Percentiles rank a stretch among this genome's conserved stretches.
Evolutionary conservation across 2,329 filamentous ascomycete species (phyloP).

Genomic region (Endoconidiophora polonica): DNA sequence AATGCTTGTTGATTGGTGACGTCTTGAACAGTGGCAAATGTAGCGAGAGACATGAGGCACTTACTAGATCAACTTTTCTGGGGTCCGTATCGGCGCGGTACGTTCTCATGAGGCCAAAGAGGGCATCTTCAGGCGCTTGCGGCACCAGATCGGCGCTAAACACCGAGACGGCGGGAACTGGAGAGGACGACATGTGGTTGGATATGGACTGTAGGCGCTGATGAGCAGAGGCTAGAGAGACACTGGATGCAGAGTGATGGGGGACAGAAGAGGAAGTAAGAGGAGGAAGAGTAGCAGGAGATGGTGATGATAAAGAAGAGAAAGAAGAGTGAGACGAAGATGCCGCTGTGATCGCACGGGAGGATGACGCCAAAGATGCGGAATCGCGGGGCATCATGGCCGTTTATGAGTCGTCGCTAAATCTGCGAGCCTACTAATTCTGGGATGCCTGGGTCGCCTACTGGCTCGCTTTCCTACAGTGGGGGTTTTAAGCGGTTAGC

Average conservation of each 20-base stretch:
- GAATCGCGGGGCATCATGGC: conserved; percentile 11
- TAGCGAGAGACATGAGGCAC: conserved; percentile 15
- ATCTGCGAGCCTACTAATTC: not conserved
- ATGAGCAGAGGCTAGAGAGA: conserved; percentile 23
- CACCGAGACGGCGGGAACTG: conserved; percentile 33
- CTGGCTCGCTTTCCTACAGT: not conserved
- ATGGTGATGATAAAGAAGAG: not conserved
- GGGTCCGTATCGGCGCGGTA: conserved; percentile 61
- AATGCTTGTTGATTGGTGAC: not conserved
- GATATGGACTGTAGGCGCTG: conserved; percentile 42
- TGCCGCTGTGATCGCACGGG: not conserved
- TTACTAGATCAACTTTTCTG: conserved; percentile 84
- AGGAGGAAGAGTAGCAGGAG: conserved; percentile 16
- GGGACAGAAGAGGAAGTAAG: conserved; percentile 17
- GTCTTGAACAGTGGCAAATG: not conserved
- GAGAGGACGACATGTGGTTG: conserved; percentile 35
- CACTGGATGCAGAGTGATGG: conserved; percentile 17
- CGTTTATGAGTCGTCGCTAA: conserved; percentile 10
- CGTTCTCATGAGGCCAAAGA: conserved; percentile 83
- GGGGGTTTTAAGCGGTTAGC: not conserved
- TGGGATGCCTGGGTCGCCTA: not conserved
- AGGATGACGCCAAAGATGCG: conserved; percentile 16
- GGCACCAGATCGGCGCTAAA: conserved; percentile 67
- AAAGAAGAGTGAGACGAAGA: not conserved
- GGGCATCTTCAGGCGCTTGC: conserved; percentile 82